Conservation (phyloP, 805 yeast species). For the Kluyveromyces starmeri region DNA sequence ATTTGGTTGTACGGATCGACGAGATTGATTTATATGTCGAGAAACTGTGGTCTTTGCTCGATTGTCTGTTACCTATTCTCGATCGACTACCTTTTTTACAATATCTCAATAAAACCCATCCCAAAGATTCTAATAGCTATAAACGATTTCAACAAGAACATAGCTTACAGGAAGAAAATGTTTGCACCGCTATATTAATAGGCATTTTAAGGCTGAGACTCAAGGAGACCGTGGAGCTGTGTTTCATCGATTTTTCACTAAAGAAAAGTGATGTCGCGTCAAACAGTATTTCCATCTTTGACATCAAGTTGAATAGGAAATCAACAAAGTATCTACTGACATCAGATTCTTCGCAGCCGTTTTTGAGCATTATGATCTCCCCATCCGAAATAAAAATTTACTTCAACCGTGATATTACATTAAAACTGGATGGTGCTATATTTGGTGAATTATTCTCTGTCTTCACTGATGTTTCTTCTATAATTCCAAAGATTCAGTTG, state of each 20-base stretch:
- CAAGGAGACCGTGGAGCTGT: conserved; percentile 4
- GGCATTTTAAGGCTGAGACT: conserved; percentile 3
- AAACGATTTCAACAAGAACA: conserved; percentile 21
- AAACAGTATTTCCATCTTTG: not conserved
- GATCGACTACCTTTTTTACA: too few relatives aligned
- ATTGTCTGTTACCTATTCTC: too few relatives aligned
- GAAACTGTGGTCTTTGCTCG: conserved; percentile 4
- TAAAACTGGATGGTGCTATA: not conserved
- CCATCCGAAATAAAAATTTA: conserved; percentile 6
- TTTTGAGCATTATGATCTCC: not conserved
- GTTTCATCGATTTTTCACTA: conserved; percentile 4
- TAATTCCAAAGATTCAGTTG: not conserved
- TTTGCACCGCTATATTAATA: conserved; percentile 11
- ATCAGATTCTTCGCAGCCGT: not conserved
- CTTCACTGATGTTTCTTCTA: not conserved
- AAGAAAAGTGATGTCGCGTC: conserved; percentile 3
- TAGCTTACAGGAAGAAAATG: conserved; percentile 9
- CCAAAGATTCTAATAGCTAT: conserved; percentile 8
- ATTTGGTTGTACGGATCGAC: conserved; percentile 32
- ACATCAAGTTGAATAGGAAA: not conserved
- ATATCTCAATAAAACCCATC: too few relatives aligned
- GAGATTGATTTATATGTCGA: conserved; percentile 27
- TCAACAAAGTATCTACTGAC: not conserved
- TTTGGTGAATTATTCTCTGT: not conserved
- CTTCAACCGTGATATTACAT: conserved; percentile 2